Conservation (phyloP, 192 early-diverging fungal genomes). For the Endogone sp. region DNA sequence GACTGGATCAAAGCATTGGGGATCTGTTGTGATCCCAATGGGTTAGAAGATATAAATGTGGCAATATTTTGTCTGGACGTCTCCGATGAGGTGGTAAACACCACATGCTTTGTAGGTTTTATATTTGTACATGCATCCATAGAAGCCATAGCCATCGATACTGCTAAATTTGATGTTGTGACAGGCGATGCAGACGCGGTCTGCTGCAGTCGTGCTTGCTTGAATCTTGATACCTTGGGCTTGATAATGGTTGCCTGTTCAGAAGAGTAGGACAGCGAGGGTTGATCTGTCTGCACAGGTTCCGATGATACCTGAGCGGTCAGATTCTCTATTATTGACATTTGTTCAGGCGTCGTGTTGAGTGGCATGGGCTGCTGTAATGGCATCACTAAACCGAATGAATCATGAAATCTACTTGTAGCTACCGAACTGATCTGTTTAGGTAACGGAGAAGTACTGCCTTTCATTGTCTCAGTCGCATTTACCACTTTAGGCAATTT, state of each 20-base stretch:
- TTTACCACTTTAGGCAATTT: too few relatives aligned
- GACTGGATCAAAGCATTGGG: background rate
- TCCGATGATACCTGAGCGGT: too few relatives aligned
- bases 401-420: too few relatives aligned
- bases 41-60: background rate
- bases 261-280: background rate
- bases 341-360: constrained; percentile 12
- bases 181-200: background rate
- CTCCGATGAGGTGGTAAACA: too few relatives aligned
- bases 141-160: background rate
- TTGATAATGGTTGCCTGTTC: constrained; percentile 4
- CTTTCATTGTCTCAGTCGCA: too few relatives aligned
- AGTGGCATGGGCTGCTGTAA: constrained; percentile 21
- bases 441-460: too few relatives aligned
- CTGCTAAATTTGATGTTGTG: background rate
- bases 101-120: too few relatives aligned
- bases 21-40: background rate
- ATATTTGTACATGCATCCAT: background rate
- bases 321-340: too few relatives aligned
- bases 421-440: too few relatives aligned
- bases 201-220: constrained; percentile 20
- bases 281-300: too few relatives aligned
- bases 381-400: too few relatives aligned
- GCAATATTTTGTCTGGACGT: too few relatives aligned
- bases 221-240: constrained; percentile 29